Percentiles rank a stretch among this genome's conserved stretches.
phyloP scores from a whole-genome alignment of 331 rosid genomes.

The Cydonia oblonga region DNA sequence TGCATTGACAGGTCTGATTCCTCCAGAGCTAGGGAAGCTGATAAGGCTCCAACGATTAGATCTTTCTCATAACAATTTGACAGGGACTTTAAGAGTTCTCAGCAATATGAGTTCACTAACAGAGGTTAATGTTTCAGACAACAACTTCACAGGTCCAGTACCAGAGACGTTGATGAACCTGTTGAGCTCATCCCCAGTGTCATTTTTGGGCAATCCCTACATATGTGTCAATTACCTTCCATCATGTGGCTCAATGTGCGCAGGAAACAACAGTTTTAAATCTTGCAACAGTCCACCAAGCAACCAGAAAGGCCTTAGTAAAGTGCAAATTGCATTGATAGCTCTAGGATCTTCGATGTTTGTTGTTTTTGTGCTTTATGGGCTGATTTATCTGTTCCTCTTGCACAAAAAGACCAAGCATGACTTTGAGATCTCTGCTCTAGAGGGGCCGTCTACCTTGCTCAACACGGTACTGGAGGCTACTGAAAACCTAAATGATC shows the following conservation, averaged over 20 bases:
- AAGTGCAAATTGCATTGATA: slow-evolving; percentile 29
- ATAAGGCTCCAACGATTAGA: slow-evolving; percentile 26
- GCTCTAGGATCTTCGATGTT: slow-evolving; percentile 42
- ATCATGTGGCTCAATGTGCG: slow-evolving; percentile 28
- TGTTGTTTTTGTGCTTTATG: slow-evolving; percentile 24
- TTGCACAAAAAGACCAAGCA: slow-evolving; percentile 19
- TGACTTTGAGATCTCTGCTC: slow-evolving; percentile 16
- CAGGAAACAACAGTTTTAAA: slow-evolving; percentile 16
- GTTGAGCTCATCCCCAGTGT: slow-evolving; percentile 26
- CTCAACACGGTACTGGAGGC: slow-evolving; percentile 49
- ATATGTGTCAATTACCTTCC: slow-evolving; percentile 41
- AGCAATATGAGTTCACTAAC: slow-evolving; percentile 29
- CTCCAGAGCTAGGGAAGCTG: slow-evolving; percentile 38
- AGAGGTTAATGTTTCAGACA: slow-evolving; percentile 46
- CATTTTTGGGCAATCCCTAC: slow-evolving; percentile 48
- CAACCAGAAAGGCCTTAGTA: slow-evolving; percentile 22
- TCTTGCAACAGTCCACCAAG: slow-evolving; percentile 33
- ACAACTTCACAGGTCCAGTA: slow-evolving; percentile 45
- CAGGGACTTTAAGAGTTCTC: slow-evolving; percentile 42
- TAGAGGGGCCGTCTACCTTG: slow-evolving; percentile 26
- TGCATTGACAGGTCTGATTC: slow-evolving; percentile 53
- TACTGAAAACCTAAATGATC: slow-evolving; percentile 43
- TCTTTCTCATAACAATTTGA: slow-evolving; percentile 62
- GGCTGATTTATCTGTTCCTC: slow-evolving; percentile 22
- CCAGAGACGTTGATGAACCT: slow-evolving; percentile 38